Evolutionary conservation across 1,139 yeast species (phyloP), one percentile per base, ranked within the genome.

Genomic region (Suhomyces chickasaworum): DNA sequence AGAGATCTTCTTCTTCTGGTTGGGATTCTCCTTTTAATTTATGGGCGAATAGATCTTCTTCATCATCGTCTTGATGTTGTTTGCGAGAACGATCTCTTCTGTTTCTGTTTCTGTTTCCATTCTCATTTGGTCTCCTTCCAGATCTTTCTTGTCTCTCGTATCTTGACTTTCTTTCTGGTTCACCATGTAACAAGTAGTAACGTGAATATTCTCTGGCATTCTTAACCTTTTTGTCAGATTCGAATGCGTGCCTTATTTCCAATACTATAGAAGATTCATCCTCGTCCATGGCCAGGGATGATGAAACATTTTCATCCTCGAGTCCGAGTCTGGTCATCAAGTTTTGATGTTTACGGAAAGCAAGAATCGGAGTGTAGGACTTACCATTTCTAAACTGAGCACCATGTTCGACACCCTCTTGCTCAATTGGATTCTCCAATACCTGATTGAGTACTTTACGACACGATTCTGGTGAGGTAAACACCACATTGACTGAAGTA

Each of bases 131-230:
- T 20, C 42, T 38, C 17, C 42, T 42, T 32, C 38, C 45, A 4
- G 42, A 29, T 44, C 58, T 46, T 13, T 44, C 46, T 34, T 48
- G 52, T 40, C 56, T 53, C 15, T 40, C 47, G 12, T 71, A 74
- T 42, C 65, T 68, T 13, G 37, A 25, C 41, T 51, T 44, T 46
- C 82, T 68, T 41, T 81, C 81, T 0, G 95, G 95, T 57, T 85
- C 93, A 2, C 95, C 95, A 57, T 86, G 84, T 16, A 84, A 60
- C 50, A 85, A 68, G 63, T 86, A 86, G 61, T 85, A 86, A 36
- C 89, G 65, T 22, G 90, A 84, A 48, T 76, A 77, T 13, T 71
- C 77, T 21, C 81, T 69, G 4, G 91, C 85, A 52, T 81, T 78
- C 50, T 73, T 73, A 37, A 78, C 78, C 54, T 86, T 85, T 42